These are phyloP conservation scores for Pseudoneurospora amorphoporcata DNA, from an alignment of 495 filamentous ascomycete species.

Conservation along the genomic window DNA sequence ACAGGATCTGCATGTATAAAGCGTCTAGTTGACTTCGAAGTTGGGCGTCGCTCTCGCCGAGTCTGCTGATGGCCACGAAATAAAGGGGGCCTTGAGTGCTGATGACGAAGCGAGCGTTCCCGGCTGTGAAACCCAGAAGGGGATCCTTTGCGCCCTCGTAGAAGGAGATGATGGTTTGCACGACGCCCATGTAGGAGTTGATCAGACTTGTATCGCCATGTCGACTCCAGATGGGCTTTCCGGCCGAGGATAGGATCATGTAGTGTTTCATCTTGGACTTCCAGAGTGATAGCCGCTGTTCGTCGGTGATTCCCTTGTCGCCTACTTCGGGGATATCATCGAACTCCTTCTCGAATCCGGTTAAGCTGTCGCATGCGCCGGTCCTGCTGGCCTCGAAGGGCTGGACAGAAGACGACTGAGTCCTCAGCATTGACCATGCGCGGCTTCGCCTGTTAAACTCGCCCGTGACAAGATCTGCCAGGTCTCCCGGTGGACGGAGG, in stretches of 20 bases:
- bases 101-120: constrained; percentile 73
- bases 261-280: constrained; percentile 92
- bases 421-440: constrained; percentile 49
- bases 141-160: constrained; percentile 71
- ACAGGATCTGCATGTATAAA: constrained; percentile 95
- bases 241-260: constrained; percentile 87
- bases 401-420: constrained; percentile 46
- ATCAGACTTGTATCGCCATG: constrained; percentile 85
- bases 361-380: constrained; percentile 43
- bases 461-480: constrained; percentile 75
- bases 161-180: constrained; percentile 96
- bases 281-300: constrained; percentile 60
- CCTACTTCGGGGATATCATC: constrained; percentile 60
- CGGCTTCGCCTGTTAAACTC: constrained; percentile 46
- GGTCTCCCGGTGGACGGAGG: constrained; percentile 58
- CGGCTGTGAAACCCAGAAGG: constrained; percentile 73
- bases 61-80: constrained; percentile 81
- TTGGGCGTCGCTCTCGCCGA: constrained; percentile 84
- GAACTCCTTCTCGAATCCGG: constrained; percentile 66
- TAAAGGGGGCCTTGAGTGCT: constrained; percentile 76
- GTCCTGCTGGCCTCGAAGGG: constrained; percentile 41
- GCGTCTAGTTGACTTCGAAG: constrained; percentile 83
- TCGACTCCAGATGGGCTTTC: constrained; percentile 95
- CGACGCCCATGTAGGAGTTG: constrained; percentile 87
- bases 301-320: constrained; percentile 47